Evolutionary conservation across 2,329 filamentous ascomycete species (phyloP), one percentile per base, ranked within the genome.

Genomic region (Phialocephala subalpina): DNA sequence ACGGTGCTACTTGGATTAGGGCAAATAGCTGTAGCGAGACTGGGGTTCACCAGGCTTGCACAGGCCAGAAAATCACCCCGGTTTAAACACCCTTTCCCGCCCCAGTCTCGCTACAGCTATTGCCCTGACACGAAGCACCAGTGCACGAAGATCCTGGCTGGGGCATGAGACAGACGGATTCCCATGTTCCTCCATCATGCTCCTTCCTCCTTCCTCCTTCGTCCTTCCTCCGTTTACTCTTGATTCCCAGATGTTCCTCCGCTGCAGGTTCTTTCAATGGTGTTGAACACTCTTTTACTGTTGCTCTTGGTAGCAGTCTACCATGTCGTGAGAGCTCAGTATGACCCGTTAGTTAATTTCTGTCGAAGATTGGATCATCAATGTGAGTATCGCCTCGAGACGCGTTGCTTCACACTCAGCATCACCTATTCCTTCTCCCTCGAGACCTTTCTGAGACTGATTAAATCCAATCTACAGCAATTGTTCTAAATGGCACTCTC

Each of bases 401-500:
- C 16, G n/a, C 40, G 40, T 25, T 22, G n/a, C 4, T n/a, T 3
- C 18, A 49, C 22, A 22, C 11, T n/a, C 3, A 9, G 3, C n/a
- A 49, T 18, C 40, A n/a, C 40, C 5, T 42, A n/a, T 18, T 42
- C 4, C 7, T 49, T 49, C 45, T 7, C 20, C n/a, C 20, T 49
- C 22, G 9, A 22, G 7, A 25, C 6, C n/a, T 49, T 25, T 22
- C n/a, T 11, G 2, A 2, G 18, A 49, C 20, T 49, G n/a, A 22
- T n/a, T 22, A 16, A 6, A 18, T 3, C 6, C 18, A 49, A 20
- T 49, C n/a, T 35, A 36, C 25, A 56, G 52, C 57, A 29, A 59
- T 35, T 16, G 33, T 63, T 7, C 42, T 58, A 8, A 63, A 63
- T 63, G 60, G 53, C 52, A 63, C 47, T 40, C 60, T 63, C 27